These are phyloP conservation scores for Dipsacomyces acuminosporus DNA, from an alignment of 371 early-diverging fungal genomes.

Conservation along the genomic window DNA sequence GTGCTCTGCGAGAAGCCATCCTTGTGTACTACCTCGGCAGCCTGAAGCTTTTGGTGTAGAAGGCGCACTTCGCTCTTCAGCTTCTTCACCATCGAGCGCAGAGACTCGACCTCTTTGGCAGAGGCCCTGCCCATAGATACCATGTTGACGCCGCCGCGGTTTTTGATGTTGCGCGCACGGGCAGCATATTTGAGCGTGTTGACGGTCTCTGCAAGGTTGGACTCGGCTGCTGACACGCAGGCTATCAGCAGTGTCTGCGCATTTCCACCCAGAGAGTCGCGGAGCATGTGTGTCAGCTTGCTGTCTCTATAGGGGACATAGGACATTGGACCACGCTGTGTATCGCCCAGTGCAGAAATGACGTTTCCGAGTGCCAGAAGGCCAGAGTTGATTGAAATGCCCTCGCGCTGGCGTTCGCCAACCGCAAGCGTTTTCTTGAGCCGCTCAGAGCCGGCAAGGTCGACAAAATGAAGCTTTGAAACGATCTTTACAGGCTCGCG, in stretches of 20 bases:
- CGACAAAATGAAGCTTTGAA: slow-evolving; percentile 98
- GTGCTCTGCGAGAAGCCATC: slow-evolving; percentile 5
- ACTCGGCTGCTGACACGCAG: slow-evolving; percentile 63
- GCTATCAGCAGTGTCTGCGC: slow-evolving; percentile 84
- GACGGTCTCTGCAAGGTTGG: slow-evolving; percentile 70
- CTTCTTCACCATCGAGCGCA: slow-evolving; percentile 67
- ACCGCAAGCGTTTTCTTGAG: slow-evolving; percentile 92
- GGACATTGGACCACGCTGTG: slow-evolving; percentile 50
- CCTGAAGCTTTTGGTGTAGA: slow-evolving; percentile 33
- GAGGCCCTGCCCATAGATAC: slow-evolving; percentile 45
- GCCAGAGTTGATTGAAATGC: slow-evolving; percentile 97
- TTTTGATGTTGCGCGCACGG: slow-evolving; percentile 74
- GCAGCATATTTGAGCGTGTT: slow-evolving; percentile 89
- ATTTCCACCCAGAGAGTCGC: slow-evolving; percentile 95
- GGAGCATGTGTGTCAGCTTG: slow-evolving; percentile 95
- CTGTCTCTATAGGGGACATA: slow-evolving; percentile 94
- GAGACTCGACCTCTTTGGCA: slow-evolving; percentile 59
- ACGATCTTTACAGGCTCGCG: slow-evolving; percentile 58
- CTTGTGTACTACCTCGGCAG: slow-evolving; percentile 15
- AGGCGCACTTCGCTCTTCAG: slow-evolving; percentile 61
- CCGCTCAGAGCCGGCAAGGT: slow-evolving; percentile 99
- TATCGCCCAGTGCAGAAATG: slow-evolving; percentile 96
- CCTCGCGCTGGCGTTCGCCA: slow-evolving; percentile 95
- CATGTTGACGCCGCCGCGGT: slow-evolving; percentile 61
- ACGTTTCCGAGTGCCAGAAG: slow-evolving; percentile 98